A percentile compares a stretch with the other conserved stretches of the same genome.
Conservation (phyloP, 352 stramenopile genomes). For the Globisporangium cystogenes region DNA sequence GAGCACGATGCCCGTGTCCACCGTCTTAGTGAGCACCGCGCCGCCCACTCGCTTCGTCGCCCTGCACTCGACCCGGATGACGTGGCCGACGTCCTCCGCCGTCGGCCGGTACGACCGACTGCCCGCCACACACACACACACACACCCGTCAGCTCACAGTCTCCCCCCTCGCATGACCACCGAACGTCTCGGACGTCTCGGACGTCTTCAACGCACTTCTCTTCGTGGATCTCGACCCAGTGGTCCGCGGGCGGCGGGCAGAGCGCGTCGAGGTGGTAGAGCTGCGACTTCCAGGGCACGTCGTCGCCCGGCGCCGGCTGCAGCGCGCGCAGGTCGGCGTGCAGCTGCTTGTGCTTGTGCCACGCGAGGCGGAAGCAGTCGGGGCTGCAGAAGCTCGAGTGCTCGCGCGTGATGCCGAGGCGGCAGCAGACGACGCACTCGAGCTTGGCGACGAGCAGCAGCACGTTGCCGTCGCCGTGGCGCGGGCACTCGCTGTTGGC, state of each 20-base stretch:
- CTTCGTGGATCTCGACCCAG: slow-evolving; percentile 58
- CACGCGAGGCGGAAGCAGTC: slow-evolving; percentile 66
- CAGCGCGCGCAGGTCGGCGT: slow-evolving; percentile 27
- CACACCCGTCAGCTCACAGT: background rate
- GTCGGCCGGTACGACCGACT: slow-evolving; percentile 69
- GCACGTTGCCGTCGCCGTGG: slow-evolving; percentile 54
- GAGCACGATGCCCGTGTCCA: slow-evolving; percentile 82
- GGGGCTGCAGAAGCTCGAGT: slow-evolving; percentile 62
- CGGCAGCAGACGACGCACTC: slow-evolving; percentile 68
- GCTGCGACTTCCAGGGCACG: slow-evolving; percentile 54
- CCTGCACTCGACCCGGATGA: slow-evolving; percentile 78
- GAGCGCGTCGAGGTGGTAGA: slow-evolving; percentile 52
- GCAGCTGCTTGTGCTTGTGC: slow-evolving; percentile 62
- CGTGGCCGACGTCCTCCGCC: slow-evolving; percentile 61
- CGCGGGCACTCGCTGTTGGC: slow-evolving; percentile 55
- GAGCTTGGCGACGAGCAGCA: slow-evolving; percentile 65
- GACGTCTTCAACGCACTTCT: slow-evolving; percentile 54
- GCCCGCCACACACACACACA: slow-evolving; percentile 13
- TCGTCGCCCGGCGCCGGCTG: slow-evolving; percentile 11
- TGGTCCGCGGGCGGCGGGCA: slow-evolving; percentile 43
- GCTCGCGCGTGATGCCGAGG: slow-evolving; percentile 53
- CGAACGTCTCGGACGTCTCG: too few species aligned
- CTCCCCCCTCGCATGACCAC: too few species aligned
- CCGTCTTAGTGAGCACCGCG: slow-evolving; percentile 57
- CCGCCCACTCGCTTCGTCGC: slow-evolving; percentile 49